Percentiles rank a stretch among this genome's conserved stretches.
These are phyloP conservation scores for Perkinsus marinus DNA, from an alignment of 169 alveolate species.

Conservation along the genomic window DNA sequence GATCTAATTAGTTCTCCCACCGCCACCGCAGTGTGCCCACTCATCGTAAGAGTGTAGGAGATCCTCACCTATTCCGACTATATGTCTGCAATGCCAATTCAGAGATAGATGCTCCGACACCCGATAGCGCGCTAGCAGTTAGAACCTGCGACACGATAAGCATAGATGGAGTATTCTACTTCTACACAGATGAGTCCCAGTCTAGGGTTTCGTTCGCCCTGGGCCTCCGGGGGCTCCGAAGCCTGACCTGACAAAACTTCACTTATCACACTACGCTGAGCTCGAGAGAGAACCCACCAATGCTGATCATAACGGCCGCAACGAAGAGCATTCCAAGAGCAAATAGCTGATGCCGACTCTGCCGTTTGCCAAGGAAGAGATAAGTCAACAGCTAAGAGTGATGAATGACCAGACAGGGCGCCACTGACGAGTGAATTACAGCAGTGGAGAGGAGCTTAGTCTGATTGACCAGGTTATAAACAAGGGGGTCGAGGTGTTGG, in stretches of 20 bases:
- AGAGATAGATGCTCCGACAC: not conserved
- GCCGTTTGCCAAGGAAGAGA: not conserved
- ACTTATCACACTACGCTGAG: not conserved
- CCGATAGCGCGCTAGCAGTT: not conserved
- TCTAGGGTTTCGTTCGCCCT: not conserved
- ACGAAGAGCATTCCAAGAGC: not conserved
- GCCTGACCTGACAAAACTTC: not conserved
- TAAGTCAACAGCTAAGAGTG: not conserved
- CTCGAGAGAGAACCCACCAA: not conserved
- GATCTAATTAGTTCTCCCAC: no score
- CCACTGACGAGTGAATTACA: not conserved
- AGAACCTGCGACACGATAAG: not conserved
- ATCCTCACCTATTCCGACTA: not conserved
- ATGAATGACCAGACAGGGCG: not conserved
- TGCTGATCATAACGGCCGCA: not conserved
- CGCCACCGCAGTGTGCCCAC: no score
- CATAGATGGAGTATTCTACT: not conserved
- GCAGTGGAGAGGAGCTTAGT: not conserved
- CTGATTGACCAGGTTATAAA: not conserved
- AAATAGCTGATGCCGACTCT: not conserved
- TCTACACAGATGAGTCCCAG: not conserved
- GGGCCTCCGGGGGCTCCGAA: not conserved
- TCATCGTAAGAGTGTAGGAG: no score
- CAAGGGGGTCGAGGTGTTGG: not conserved
- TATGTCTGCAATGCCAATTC: not conserved